Base-by-base conservation (phyloP, 2,329 filamentous ascomycete species). In the Tolypocladium inflatum region DNA sequence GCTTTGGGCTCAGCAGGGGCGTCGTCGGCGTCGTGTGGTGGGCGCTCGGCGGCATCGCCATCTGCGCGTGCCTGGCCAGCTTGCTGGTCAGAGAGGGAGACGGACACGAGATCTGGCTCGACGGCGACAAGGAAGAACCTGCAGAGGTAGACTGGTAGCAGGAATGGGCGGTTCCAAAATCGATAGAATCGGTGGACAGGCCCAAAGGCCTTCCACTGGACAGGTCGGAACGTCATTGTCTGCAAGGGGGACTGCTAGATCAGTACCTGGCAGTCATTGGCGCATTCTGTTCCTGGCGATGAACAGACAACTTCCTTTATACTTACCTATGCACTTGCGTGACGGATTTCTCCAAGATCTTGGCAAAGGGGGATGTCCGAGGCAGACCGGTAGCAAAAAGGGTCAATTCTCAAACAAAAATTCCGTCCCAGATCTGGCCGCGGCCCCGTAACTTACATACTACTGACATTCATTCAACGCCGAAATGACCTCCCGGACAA, bases 81-180 rank as follows among this genome's bases (percentile, higher is more conserved):
- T 76, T 78, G 63, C 77, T 80, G 59, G 80, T 87, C 10, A 73
- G 71, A 55, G 85, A 88, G 62, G 84, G 85, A 0, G 74, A 85
- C 64, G 85, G 85, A 0, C 84, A 87, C 67, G 85, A 87, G 68
- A 81, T 88, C 52, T 77, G 83, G 75, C 67, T 88, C 2, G 81
- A 85, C 35, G 85, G 84, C 0, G 85, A 87, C 61, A 78, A 81
- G 35, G 62, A 66, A 66, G 59, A 59, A 11, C 38, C 33, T 23
- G 30, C 33, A 6, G 58, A 62, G 37, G 42, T 33, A 17, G 26
- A 7, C 50, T 17, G 48, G 38, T 55, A 48, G 57, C 26, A 33
- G 15, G 8, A 8, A 6, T 5, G n/a, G n/a, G 38, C 17, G 17
- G 15, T 15, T 1, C 17, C 38, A 6, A 39, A 7, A 15, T 1